Base-by-base conservation (phyloP, 2,329 filamentous ascomycete species). In the Sporothrix globosa region DNA sequence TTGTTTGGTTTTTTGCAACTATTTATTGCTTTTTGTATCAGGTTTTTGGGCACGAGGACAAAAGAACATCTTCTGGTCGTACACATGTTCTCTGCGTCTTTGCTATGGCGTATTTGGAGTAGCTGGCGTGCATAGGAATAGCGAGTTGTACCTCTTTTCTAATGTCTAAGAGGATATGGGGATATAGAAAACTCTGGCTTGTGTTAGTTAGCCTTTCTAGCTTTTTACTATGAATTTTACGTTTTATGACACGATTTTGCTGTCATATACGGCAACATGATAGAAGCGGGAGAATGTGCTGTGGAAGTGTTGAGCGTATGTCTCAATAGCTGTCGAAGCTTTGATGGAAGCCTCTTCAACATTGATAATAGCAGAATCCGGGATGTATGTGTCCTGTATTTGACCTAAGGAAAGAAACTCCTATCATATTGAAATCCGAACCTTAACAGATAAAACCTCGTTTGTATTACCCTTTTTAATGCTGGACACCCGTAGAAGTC, bases 11-110 rank as follows among this genome's bases (percentile, higher is more conserved):
- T 46, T 48, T 1, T 44, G 3, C n/a, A 44, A 13, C 24, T 54
- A 11, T 60, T 60, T 39, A 60, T 41, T 39, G 14, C 14, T 11
- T 17, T 14, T 27, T 46, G 24, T 44, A 10, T 56, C 53, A 3
- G 53, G 21, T 17, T 61, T 61, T 60, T 19, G 39, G n/a, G 13
- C 4, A 65, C 11, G 41, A 30, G 39, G 60, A 10, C 27, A 48
- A 46, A 48, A 48, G 19, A 41, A 24, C 60, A 48, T 61, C 58
- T 44, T 46, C n/a, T 27, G 39, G 30, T 58, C 19, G 54, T 58
- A n/a, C 54, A 58, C 30, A 24, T 19, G 13, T 48, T 27, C 60
- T 30, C 39, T 21, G 44, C 34, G 41, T 39, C 24, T 61, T 46
- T 44, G 27, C 3, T 24, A 24, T 13, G 58, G 58, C 11, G 58